Percentiles rank a stretch among this genome's conserved stretches.
Conservation (phyloP, 2,329 filamentous ascomycete species). For the Claviceps sp. region DNA sequence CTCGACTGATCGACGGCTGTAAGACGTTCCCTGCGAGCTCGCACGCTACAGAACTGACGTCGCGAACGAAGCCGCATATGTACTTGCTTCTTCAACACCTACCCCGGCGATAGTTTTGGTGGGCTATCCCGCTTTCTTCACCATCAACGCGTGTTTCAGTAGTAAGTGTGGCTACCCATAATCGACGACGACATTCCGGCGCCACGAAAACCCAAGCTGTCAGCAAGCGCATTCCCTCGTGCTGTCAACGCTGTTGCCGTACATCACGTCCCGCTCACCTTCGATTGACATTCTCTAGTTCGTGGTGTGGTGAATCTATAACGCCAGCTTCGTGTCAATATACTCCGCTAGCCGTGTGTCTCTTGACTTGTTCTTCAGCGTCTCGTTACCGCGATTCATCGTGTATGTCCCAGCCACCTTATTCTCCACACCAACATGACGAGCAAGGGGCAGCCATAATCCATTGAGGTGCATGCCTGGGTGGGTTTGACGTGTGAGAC, state of each 20-base stretch:
- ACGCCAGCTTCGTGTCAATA: background rate
- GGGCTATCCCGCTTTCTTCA: background rate
- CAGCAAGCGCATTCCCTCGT: background rate
- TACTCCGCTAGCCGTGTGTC: no score
- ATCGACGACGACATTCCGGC: background rate
- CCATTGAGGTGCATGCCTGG: background rate
- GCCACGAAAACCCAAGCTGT: background rate
- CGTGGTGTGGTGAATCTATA: background rate
- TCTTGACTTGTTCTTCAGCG: background rate
- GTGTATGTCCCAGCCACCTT: background rate
- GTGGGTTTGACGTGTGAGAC: background rate
- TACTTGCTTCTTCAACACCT: background rate
- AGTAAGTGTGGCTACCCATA: background rate
- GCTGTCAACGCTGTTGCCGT: background rate
- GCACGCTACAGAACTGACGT: background rate
- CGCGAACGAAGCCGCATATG: no score
- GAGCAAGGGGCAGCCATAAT: background rate
- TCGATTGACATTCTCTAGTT: no score
- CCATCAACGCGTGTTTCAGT: background rate
- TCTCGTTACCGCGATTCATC: background rate
- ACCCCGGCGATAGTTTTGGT: background rate
- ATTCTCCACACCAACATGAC: constrained; percentile 1
- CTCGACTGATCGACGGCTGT: background rate
- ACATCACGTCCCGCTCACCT: no score
- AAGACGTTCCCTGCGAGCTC: background rate